Base-by-base conservation (phyloP, 2,329 filamentous ascomycete genomes). In the Aspergillus jensenii region DNA sequence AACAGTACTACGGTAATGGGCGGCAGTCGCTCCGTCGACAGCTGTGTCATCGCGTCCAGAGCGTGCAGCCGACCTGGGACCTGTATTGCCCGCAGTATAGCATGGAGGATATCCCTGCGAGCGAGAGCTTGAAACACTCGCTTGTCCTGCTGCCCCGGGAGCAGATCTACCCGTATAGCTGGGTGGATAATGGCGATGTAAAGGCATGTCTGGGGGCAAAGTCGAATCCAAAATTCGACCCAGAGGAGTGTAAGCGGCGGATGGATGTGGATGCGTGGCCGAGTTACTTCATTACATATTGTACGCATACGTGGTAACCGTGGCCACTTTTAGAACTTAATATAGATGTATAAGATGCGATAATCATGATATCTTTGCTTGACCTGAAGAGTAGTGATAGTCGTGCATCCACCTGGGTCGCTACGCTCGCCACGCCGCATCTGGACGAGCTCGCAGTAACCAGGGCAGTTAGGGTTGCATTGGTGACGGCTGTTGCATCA, bases 201-300 rank as follows among this genome's bases (percentile, higher is more conserved):
- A 58, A 47, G 12, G 60, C 57, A 2, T 65, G 63, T 49, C 43
- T 61, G 44, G 63, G 60, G 15, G 58, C 62, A 2, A 57, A 49
- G 35, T 35, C 39, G 14, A 64, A 64, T n/a, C 50, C 56, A n/a
- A 19, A 49, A 8, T 65, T 65, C 43, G 57, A 65, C 55, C 52
- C 63, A 1, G 63, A 62, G 31, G 55, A 51, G 48, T 65, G 63
- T 43, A 65, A 65, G 39, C 19, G 56, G 19, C 14, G 57, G 14
- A 63, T 65, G 53, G 53, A 60, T 43, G 59, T 65, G 40, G 63
- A 65, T 7, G 62, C 56, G n/a, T 65, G 63, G 63, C 63, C 63
- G 21, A 65, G 63, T 49, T 65, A 65, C 45, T 65, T 65, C 23
- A 65, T 65, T 52, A 65, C 63, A 3, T 65, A 65, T 43, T 65